A percentile compares a stretch with the other conserved stretches of the same genome.
Evolutionary conservation across 345 rosid species (phyloP).

Genomic region (Bruguiera parviflora): DNA sequence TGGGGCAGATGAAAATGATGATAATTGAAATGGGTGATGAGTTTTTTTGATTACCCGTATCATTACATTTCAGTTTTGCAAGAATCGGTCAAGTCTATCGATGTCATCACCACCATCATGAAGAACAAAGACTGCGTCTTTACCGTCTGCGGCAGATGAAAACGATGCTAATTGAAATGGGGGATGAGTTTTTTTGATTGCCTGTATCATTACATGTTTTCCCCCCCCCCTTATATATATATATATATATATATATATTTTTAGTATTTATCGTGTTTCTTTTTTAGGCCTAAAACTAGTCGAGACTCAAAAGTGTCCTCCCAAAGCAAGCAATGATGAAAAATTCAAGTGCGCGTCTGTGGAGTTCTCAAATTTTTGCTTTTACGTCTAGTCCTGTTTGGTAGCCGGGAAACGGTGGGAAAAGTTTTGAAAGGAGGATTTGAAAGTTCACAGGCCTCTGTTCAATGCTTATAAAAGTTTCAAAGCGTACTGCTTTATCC

Average conservation of each 20-base stretch:
- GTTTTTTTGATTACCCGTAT: slow-evolving; percentile 9
- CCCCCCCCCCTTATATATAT: background rate
- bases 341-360: slow-evolving; percentile 5
- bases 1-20: slow-evolving; percentile 25
- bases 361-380: background rate
- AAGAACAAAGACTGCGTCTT: slow-evolving; percentile 10
- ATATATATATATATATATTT: too few species aligned
- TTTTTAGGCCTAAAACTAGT: slow-evolving; percentile 11
- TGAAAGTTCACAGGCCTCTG: too few species aligned
- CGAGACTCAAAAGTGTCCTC: background rate
- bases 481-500: too few species aligned
- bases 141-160: slow-evolving; percentile 20
- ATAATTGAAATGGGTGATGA: slow-evolving; percentile 4
- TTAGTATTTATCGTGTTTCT: slow-evolving; percentile 10
- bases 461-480: too few species aligned
- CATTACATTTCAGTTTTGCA: slow-evolving; percentile 45
- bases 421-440: background rate
- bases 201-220: slow-evolving; percentile 13
- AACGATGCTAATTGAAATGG: slow-evolving; percentile 22
- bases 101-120: slow-evolving; percentile 22
- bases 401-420: slow-evolving; percentile 12
- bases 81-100: slow-evolving; percentile 25
- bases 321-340: slow-evolving; percentile 8
- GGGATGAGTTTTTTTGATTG: background rate
- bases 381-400: background rate